Conservation (phyloP, 2,329 filamentous ascomycete genomes). For the Hypoxylon rubiginosum region DNA sequence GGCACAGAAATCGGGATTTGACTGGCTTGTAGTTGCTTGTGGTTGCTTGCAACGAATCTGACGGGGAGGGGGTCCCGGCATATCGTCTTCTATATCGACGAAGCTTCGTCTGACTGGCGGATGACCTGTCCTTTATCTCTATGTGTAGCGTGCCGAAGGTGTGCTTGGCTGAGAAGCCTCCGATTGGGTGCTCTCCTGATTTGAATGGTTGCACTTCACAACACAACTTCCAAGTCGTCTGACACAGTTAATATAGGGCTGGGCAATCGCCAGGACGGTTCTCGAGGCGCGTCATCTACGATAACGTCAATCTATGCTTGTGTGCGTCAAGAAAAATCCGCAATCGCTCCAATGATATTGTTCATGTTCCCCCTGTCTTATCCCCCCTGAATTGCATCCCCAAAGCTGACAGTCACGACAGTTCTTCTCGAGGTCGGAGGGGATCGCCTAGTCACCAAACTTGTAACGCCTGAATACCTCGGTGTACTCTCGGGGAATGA, state of each 20-base stretch:
- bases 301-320: constrained; percentile 3
- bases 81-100: constrained; percentile 11
- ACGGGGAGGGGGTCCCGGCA: constrained; percentile 26
- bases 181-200: constrained; percentile 10
- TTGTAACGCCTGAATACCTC: constrained; percentile 2
- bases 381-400: constrained; percentile 7
- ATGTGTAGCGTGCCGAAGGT: neutral
- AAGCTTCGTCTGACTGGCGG: constrained; percentile 16
- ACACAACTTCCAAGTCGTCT: constrained; percentile 22
- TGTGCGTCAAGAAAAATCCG: neutral
- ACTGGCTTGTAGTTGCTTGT: constrained; percentile 19
- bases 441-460: neutral
- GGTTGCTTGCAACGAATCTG: constrained; percentile 18
- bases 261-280: constrained; percentile 10
- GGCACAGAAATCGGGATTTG: constrained; percentile 29
- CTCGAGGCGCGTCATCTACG: constrained; percentile 1
- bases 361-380: constrained; percentile 13
- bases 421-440: neutral
- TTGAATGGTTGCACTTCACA: constrained; percentile 24
- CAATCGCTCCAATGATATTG: constrained; percentile 1
- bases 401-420: constrained; percentile 12
- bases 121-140: constrained; percentile 16
- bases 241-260: constrained; percentile 24
- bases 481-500: neutral
- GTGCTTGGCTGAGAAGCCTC: constrained; percentile 10